Evolutionary conservation across 2,329 filamentous ascomycete species (phyloP).

Genomic region (Fusarium floridanum): DNA sequence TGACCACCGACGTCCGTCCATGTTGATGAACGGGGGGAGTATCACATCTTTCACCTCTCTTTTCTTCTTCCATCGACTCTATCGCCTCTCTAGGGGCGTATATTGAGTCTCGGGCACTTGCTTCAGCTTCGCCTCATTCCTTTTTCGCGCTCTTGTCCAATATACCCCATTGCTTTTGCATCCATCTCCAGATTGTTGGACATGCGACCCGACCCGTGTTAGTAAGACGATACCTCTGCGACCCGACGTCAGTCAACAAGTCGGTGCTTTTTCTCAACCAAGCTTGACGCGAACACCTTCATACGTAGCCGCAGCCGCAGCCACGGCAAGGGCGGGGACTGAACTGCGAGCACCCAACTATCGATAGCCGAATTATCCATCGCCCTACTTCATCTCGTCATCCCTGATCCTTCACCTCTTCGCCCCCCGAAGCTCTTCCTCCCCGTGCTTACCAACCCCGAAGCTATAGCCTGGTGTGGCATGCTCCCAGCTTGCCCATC

Average conservation of each 20-base stretch:
- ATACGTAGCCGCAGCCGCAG: slow-evolving; percentile 26
- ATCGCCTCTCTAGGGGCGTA: slow-evolving; percentile 7
- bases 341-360: slow-evolving; percentile 2
- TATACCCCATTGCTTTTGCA: slow-evolving; percentile 3
- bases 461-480: slow-evolving; percentile 37
- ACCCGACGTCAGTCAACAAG: slow-evolving; percentile 40
- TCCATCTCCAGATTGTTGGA: slow-evolving; percentile 21
- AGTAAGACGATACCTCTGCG: slow-evolving; percentile 36
- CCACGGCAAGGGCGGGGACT: slow-evolving; percentile 17
- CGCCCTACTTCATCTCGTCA: slow-evolving; percentile 10
- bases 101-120: background rate
- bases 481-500: slow-evolving; percentile 45
- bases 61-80: slow-evolving; percentile 11
- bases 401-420: slow-evolving; percentile 13
- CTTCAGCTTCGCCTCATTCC: background rate
- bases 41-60: slow-evolving; percentile 22
- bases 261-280: slow-evolving; percentile 27
- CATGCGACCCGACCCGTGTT: slow-evolving; percentile 39
- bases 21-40: slow-evolving; percentile 27
- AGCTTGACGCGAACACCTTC: slow-evolving; percentile 22
- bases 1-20: slow-evolving; percentile 34
- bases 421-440: slow-evolving; percentile 20
- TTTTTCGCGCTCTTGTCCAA: background rate
- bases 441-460: slow-evolving; percentile 19
- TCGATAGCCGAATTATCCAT: slow-evolving; percentile 20